Conservation (phyloP, 495 filamentous ascomycete species). For the Aspergillus bridgeri region DNA sequence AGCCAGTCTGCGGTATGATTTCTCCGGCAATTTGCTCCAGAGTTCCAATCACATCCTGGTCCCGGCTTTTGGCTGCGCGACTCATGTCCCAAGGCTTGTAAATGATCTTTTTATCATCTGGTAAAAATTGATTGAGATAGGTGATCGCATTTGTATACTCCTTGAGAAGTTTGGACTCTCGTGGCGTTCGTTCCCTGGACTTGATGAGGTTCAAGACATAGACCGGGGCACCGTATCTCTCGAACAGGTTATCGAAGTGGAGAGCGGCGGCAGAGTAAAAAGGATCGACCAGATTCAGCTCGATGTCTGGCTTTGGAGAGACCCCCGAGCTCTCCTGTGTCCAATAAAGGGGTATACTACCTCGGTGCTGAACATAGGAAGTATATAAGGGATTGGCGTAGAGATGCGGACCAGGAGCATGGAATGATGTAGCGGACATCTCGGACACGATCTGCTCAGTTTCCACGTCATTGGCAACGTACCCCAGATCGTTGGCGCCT, state of each 20-base stretch:
- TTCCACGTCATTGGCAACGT: slow-evolving; percentile 99
- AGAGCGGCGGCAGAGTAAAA: slow-evolving; percentile 95
- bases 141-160: slow-evolving; percentile 86
- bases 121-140: slow-evolving; percentile 94
- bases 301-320: slow-evolving; percentile 91
- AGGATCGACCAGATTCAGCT: slow-evolving; percentile 88
- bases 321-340: slow-evolving; percentile 96
- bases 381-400: slow-evolving; percentile 89
- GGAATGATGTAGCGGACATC: slow-evolving; percentile 88
- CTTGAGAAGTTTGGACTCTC: slow-evolving; percentile 84
- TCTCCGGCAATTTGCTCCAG: slow-evolving; percentile 86
- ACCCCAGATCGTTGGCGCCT: slow-evolving; percentile 91
- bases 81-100: slow-evolving; percentile 99
- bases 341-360: slow-evolving; percentile 96
- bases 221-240: slow-evolving; percentile 86
- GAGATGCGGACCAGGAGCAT: slow-evolving; percentile 80
- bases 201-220: slow-evolving; percentile 96
- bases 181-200: slow-evolving; percentile 79
- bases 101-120: slow-evolving; percentile 75
- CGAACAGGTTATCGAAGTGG: slow-evolving; percentile 95
- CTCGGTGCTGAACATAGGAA: slow-evolving; percentile 94
- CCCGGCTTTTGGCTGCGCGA: slow-evolving; percentile 88
- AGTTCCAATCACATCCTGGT: slow-evolving; percentile 90
- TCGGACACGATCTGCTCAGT: slow-evolving; percentile 98
- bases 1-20: slow-evolving; percentile 78